A percentile compares a stretch with the other conserved stretches of the same genome.
These are phyloP conservation scores for Ogataea trehaloabstinens DNA, from an alignment of 805 yeast genomes.

Conservation along the genomic window DNA sequence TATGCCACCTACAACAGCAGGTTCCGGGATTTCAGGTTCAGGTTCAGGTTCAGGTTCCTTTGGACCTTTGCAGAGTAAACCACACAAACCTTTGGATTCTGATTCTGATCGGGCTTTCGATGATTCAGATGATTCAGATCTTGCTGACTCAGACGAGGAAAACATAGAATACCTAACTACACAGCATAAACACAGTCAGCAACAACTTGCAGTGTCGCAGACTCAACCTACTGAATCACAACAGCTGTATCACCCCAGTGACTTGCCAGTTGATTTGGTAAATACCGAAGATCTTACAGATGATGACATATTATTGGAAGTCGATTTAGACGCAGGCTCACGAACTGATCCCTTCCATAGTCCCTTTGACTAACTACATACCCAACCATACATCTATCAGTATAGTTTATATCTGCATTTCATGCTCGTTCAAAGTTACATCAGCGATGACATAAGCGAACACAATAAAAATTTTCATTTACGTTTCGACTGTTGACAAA, in stretches of 20 bases:
- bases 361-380: slow-evolving; percentile 12
- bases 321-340: neutral
- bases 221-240: neutral
- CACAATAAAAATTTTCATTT: neutral
- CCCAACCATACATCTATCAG: too few relatives aligned
- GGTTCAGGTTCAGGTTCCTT: slow-evolving; percentile 6
- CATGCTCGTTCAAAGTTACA: too few relatives aligned
- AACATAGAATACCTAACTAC: slow-evolving; percentile 28
- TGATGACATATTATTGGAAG: neutral
- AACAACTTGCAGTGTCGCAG: neutral
- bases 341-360: slow-evolving; percentile 13
- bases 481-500: slow-evolving; percentile 14
- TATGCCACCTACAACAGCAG: too few relatives aligned
- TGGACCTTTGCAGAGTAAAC: slow-evolving; percentile 16
- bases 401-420: too few relatives aligned
- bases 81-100: slow-evolving; percentile 7
- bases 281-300: neutral
- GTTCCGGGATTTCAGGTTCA: neutral
- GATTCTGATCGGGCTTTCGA: slow-evolving; percentile 9
- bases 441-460: neutral
- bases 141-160: slow-evolving; percentile 32
- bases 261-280: neutral
- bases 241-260: neutral
- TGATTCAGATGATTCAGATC: slow-evolving; percentile 23
- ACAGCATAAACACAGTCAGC: slow-evolving; percentile 23